Evolutionary conservation across 805 yeast genomes (phyloP), one percentile per base, ranked within the genome.

Genomic region (Millerozyma miso): DNA sequence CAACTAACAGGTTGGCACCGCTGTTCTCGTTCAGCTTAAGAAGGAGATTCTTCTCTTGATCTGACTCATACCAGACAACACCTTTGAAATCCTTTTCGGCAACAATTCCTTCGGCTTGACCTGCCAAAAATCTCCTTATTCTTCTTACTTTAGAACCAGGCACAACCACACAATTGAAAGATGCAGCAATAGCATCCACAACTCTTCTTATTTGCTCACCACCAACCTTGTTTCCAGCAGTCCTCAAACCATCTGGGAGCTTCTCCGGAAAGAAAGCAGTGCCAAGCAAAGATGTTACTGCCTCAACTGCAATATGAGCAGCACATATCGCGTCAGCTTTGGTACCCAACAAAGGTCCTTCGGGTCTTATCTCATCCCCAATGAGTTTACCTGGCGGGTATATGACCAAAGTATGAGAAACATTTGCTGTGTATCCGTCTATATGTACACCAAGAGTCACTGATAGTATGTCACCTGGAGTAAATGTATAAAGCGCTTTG

Each of bases 141-240:
- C 97, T 79, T 69, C 99, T 84, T 35, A 93, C 86, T 61, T 88
- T 83, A 17, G 97, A 87, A 0, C 96, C 96, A 23, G 98, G 98
- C 31, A 87, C 88, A 42, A 93, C 88, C 44, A 74, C 73, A 71
- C 96, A 88, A 60, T 85, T 80, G 68, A 82, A 93, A 1, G 84
- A 72, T 44, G 76, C 76, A n/a, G 96, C 98, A 56, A 93, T 75
- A n/a, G 81, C 74, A 56, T 93, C 95, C 19, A 89, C 97, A 37
- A 88, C 67, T 17, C 69, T 60, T 62, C 96, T 81, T 46, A 93
- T 80, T 49, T 77, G 62, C 15, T 73, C 56, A 41, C 97, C 97
- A 31, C 83, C 80, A 33, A 91, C 80, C 13, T 49, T 49, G 31
- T 55, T 59, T 38, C 67, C 69, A 54, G 55, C 56, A 40, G 55